These are phyloP conservation scores for Lasiosphaeria hispida DNA, from an alignment of 495 filamentous ascomycete genomes.

Conservation along the genomic window DNA sequence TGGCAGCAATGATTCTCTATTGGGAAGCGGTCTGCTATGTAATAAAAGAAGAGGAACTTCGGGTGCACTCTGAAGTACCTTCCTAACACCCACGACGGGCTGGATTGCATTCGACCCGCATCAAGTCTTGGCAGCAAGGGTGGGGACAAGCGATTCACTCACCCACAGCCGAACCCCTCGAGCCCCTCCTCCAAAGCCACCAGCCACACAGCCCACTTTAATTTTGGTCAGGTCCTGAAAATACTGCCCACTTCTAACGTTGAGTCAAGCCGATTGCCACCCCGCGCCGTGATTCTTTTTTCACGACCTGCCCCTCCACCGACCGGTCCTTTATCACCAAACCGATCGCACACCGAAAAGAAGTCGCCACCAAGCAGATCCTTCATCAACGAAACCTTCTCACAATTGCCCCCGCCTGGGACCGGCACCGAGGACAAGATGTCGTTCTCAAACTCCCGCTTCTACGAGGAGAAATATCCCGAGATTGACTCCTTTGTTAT, in stretches of 20 bases:
- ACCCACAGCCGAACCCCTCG: neutral
- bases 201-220: slow-evolving; percentile 34
- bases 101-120: neutral
- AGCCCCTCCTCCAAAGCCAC: slow-evolving; percentile 13
- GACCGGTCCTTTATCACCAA: neutral
- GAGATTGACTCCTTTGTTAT: slow-evolving; percentile 99
- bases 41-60: neutral
- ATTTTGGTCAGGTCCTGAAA: slow-evolving; percentile 28
- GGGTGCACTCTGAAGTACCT: too few species aligned
- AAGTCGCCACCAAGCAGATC: neutral
- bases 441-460: slow-evolving; percentile 98
- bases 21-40: too few species aligned
- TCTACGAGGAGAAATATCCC: slow-evolving; percentile 88
- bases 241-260: slow-evolving; percentile 22
- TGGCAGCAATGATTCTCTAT: too few species aligned
- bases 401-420: slow-evolving; percentile 24
- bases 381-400: slow-evolving; percentile 8
- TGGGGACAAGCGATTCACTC: neutral
- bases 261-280: slow-evolving; percentile 21
- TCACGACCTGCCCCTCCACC: neutral
- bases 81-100: too few species aligned
- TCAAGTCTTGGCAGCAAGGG: neutral
- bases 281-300: slow-evolving; percentile 5
- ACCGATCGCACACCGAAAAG: neutral
- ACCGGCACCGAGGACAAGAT: slow-evolving; percentile 52